Percentiles rank a stretch among this genome's conserved stretches.
Conservation (phyloP, 106 monocot genomes). For the Dendrobium chrysotoxum region DNA sequence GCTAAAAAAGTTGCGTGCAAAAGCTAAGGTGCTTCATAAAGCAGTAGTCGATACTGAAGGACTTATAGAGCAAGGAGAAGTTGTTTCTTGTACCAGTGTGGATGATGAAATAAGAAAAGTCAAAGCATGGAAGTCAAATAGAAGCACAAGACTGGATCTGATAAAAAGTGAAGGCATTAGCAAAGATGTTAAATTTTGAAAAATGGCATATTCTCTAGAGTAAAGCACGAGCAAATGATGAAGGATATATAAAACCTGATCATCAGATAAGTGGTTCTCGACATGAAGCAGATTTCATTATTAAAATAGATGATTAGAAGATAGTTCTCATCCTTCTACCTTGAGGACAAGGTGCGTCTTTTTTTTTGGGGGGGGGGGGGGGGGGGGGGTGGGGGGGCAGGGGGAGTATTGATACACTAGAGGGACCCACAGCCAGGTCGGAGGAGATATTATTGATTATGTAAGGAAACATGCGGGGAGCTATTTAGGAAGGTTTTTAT, state of each 20-base stretch:
- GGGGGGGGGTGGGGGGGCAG: too few species aligned
- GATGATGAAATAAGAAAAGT: conserved; percentile 23
- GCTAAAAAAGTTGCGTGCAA: conserved; percentile 41
- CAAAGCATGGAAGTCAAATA: conserved; percentile 14
- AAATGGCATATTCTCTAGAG: conserved; percentile 13
- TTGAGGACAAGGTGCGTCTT: too few species aligned
- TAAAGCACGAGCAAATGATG: conserved; percentile 32
- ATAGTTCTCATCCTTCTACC: too few species aligned
- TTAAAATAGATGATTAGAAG: conserved; percentile 31
- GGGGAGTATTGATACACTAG: too few species aligned
- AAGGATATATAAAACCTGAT: conserved; percentile 91
- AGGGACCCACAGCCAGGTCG: too few species aligned
- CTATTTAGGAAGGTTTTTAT: too few species aligned
- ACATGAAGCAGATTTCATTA: not conserved
- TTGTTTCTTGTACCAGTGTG: conserved; percentile 21
- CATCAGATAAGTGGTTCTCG: conserved; percentile 22
- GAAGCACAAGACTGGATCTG: not conserved
- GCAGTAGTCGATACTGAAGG: conserved; percentile 20
- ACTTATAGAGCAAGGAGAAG: too few species aligned
- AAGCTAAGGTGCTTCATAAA: conserved; percentile 50
- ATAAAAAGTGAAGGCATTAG: not conserved
- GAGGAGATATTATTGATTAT: too few species aligned
- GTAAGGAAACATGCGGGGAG: too few species aligned
- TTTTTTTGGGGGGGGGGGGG: too few species aligned
- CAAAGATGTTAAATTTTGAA: not conserved